These are phyloP conservation scores for Yarrowia galli DNA, from an alignment of 1,139 yeast species.

Conservation along the genomic window DNA sequence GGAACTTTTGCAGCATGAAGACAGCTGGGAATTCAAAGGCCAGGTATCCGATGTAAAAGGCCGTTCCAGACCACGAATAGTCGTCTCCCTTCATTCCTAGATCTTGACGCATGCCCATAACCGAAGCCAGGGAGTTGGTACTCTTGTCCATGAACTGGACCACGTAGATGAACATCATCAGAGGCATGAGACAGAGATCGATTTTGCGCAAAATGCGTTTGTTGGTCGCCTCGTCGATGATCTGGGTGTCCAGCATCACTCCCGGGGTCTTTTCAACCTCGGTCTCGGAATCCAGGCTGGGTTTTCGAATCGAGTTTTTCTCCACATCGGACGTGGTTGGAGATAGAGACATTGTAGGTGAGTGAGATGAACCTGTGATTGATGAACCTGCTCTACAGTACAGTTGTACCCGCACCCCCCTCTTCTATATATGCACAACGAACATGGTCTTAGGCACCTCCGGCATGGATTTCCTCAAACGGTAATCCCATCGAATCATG, in stretches of 20 bases:
- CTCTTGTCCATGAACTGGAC: constrained; percentile 72
- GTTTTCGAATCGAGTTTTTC: background rate
- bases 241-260: constrained; percentile 21
- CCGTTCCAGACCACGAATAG: constrained; percentile 62
- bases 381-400: background rate
- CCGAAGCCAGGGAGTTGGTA: constrained; percentile 63
- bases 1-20: constrained; percentile 56
- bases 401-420: background rate
- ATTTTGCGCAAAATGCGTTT: constrained; percentile 58
- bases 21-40: constrained; percentile 61
- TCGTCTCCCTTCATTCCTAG: constrained; percentile 50
- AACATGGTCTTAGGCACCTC: too few relatives aligned
- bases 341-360: background rate
- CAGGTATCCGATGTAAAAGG: constrained; percentile 60
- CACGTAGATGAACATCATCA: constrained; percentile 63
- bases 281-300: background rate
- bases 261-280: background rate
- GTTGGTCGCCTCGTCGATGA: constrained; percentile 47
- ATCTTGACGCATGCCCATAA: constrained; percentile 60
- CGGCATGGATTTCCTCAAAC: constrained; percentile 24
- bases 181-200: constrained; percentile 61
- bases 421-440: constrained; percentile 1
- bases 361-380: too few relatives aligned
- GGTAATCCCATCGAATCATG: constrained; percentile 33
- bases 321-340: background rate